Evolutionary conservation across 441 rosid genomes (phyloP), one percentile per base, ranked within the genome.

Genomic region (Codiaeum variegatum): DNA sequence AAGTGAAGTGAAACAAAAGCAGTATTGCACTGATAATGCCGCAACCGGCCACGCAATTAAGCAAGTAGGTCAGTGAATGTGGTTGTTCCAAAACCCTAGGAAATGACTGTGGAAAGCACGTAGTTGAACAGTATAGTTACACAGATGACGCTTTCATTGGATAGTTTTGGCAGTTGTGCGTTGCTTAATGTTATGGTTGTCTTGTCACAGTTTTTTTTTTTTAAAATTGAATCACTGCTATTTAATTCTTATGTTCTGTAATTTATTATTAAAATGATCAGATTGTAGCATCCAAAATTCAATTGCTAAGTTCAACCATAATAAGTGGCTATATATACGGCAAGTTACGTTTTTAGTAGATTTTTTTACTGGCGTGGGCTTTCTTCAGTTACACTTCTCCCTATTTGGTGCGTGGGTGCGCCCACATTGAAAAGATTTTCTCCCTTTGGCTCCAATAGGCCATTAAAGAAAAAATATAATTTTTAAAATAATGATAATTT

Each of bases 161-260:
- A 26, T 68, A 71, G 72, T 74, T 76, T 78, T 66, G 69, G 73
- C 72, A 42, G 73, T 65, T 34, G 77, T 78, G 77, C 18, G 51
- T 76, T 69, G 66, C 51, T 70, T 36, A 63, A 21, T 64, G 19
- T 38, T 28, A 59, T 54, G 29, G 60, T 44, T 64, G 29, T 46
- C 16, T 68, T 24, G 71, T 79, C 58, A 34, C 76, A 75, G n/a
- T n/a, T n/a, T n/a, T n/a, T n/a, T n/a, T n/a, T n/a, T n/a, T n/a
- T n/a, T n/a, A n/a, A n/a, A n/a, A n/a, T n/a, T n/a, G n/a, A n/a
- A n/a, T n/a, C n/a, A n/a, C n/a, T n/a, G 71, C 71, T 70, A 49
- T 71, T 68, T 68, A 47, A 18, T 61, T 71, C n/a, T 62, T 31
- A 46, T 49, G 29, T 11, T 67, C 69, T 75, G 79, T 79, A 60